Conservation (phyloP, 148 eudicot species). For the Tetragonia tetragonoides region DNA sequence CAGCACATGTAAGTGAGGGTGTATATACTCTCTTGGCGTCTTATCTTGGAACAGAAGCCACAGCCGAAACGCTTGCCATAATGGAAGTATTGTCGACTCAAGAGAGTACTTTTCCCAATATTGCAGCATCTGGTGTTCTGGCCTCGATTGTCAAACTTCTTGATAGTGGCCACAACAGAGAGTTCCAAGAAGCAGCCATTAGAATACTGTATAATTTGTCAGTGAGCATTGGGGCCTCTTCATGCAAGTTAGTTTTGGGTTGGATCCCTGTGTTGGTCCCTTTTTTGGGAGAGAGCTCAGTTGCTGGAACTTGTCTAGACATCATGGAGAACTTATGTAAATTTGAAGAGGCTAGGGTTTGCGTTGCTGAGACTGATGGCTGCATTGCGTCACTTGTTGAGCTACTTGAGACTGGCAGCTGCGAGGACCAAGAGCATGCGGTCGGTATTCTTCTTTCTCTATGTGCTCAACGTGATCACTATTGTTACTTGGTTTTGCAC, state of each 20-base stretch:
- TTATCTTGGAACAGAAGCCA: slow-evolving; percentile 45
- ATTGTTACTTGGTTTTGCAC: slow-evolving; percentile 56
- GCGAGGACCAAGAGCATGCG: slow-evolving; percentile 62
- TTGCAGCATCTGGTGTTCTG: slow-evolving; percentile 49
- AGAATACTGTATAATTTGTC: slow-evolving; percentile 58
- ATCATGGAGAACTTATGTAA: slow-evolving; percentile 55
- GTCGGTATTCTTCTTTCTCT: slow-evolving; percentile 54
- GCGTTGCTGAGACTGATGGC: slow-evolving; percentile 58
- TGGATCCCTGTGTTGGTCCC: slow-evolving; percentile 61
- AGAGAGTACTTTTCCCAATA: slow-evolving; percentile 26
- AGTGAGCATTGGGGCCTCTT: slow-evolving; percentile 19
- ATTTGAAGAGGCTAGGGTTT: slow-evolving; percentile 36
- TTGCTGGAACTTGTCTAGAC: slow-evolving; percentile 47
- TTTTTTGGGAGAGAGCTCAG: slow-evolving; percentile 37
- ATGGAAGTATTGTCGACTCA: slow-evolving; percentile 47
- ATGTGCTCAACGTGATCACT: slow-evolving; percentile 49
- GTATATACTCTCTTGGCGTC: slow-evolving; percentile 51
- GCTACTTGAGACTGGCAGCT: slow-evolving; percentile 49
- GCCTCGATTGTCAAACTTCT: slow-evolving; percentile 41
- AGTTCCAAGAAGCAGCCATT: slow-evolving; percentile 46
- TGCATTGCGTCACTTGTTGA: slow-evolving; percentile 60
- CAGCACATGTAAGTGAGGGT: slow-evolving; percentile 39
- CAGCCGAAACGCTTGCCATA: slow-evolving; percentile 53
- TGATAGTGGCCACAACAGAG: slow-evolving; percentile 32
- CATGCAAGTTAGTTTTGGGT: slow-evolving; percentile 34